These are phyloP conservation scores for Tetradesmus obliquus DNA, from an alignment of 139 green algal species.

Conservation along the genomic window DNA sequence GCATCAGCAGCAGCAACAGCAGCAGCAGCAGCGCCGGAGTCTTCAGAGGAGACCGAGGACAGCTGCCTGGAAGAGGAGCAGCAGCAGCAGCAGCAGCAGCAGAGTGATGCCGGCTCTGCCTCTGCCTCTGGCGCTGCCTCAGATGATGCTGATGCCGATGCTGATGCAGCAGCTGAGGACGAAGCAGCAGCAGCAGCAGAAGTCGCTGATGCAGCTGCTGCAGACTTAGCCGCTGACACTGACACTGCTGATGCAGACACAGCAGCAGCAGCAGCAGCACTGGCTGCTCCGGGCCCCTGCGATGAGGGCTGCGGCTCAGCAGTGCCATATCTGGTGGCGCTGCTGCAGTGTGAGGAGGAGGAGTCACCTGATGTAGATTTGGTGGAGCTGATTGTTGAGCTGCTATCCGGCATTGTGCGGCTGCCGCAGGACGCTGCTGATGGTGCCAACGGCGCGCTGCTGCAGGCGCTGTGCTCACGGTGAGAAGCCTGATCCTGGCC, in stretches of 20 bases:
- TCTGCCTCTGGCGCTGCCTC: not conserved
- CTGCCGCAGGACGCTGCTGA: not conserved
- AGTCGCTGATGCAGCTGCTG: not conserved
- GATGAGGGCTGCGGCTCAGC: not conserved
- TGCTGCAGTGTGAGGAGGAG: not conserved
- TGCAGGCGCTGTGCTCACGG: conserved; percentile 1
- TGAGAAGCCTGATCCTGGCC: not conserved
- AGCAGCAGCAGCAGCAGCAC: not conserved
- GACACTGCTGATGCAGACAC: not conserved
- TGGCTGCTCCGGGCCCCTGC: not conserved
- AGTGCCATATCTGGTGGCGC: not conserved
- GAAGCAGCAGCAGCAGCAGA: not conserved
- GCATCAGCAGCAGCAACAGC: conserved; percentile 16
- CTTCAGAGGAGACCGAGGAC: not conserved
- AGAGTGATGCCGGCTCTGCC: not conserved
- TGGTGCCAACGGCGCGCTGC: not conserved
- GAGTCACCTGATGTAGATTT: conserved; percentile 6
- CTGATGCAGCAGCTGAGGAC: not conserved
- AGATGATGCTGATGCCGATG: not conserved
- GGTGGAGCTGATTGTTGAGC: not conserved
- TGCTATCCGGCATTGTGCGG: not conserved
- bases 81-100: too few relatives aligned
- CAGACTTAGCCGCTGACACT: not conserved
- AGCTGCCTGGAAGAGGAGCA: not conserved
- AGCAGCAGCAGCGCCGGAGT: not conserved